Base-by-base conservation (phyloP, 495 filamentous ascomycete species). In the Xylaria castorea region DNA sequence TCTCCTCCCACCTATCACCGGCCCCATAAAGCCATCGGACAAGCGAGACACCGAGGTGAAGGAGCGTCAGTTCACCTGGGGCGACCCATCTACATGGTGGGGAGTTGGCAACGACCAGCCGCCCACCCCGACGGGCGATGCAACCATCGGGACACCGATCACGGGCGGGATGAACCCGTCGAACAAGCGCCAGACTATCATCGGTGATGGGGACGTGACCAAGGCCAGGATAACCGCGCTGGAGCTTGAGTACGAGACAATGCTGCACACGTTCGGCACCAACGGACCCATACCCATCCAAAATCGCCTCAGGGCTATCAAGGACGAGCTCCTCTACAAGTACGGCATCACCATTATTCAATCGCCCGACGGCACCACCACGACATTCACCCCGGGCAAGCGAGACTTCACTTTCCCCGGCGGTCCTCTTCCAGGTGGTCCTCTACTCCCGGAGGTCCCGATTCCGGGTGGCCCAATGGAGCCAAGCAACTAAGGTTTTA, bases 1-100 rank as follows among this genome's bases (percentile, higher is more conserved):
- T n/a, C 40, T 78, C 34, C 66, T 79, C 12, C 76, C 74, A 2
- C 74, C 74, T 38, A 72, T 79, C 66, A 75, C 76, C 0, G 94
- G 94, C 53, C 91, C 92, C 48, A 91, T 91, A 8, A 89, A 92
- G 57, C 87, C 90, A 30, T 87, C 91, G 16, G 92, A 93, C 79
- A 89, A 90, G 73, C 81, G 83, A 34, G 85, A 86, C 48, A 89
- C 91, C 30, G 87, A 74, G 74, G 60, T 81, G 11, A 74, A 75
- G 72, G 80, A 78, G 74, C 74, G 80, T 14, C 76, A 80, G 62
- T 44, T 75, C 11, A 63, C 30, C 44, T 73, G 76, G 36, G 74
- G 76, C n/a, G 73, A 74, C 70, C 74, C 66, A 34, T 73, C 71
- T 50, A 72, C 67, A 51, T 60, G 58, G 66, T 75, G 44, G 66